phyloP scores from a whole-genome alignment of 2,329 filamentous ascomycete genomes.

The Ophiostoma ips region DNA sequence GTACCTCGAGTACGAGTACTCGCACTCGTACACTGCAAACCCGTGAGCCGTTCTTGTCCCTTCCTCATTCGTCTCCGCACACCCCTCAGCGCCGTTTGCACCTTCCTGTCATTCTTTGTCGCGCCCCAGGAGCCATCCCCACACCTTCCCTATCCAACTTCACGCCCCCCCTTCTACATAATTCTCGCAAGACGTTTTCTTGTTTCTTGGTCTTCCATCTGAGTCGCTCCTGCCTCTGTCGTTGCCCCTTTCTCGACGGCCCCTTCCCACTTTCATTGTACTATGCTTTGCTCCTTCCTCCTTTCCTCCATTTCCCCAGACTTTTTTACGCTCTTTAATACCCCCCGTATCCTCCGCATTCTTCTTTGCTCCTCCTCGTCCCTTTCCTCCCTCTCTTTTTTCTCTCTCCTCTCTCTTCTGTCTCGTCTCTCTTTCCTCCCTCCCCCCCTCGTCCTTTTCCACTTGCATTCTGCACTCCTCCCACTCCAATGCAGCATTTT shows the following conservation, averaged over 20 bases:
- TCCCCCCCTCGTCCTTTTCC: neutral
- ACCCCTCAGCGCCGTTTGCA: neutral
- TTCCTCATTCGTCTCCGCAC: too few species aligned
- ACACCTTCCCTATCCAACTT: conserved; percentile 11
- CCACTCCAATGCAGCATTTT: too few species aligned
- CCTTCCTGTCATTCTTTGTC: conserved; percentile 2
- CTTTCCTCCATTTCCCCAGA: conserved; percentile 8
- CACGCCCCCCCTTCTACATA: neutral
- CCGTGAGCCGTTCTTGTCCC: too few species aligned
- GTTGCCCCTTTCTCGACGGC: neutral
- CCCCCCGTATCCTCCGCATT: conserved; percentile 1
- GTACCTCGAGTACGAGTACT: too few species aligned
- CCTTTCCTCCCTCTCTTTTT: neutral
- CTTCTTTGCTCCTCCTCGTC: neutral
- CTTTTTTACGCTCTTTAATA: conserved; percentile 2
- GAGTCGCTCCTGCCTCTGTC: neutral
- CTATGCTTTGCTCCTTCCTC: neutral
- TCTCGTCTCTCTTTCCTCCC: neutral
- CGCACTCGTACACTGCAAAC: too few species aligned
- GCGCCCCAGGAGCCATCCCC: conserved; percentile 12
- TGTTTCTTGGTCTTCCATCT: neutral
- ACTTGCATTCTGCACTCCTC: too few species aligned
- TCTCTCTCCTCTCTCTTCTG: neutral
- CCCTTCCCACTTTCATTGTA: neutral
- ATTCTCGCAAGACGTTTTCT: conserved; percentile 2